These are phyloP conservation scores for Suillus decipiens DNA, from an alignment of 768 basidiomycete species.

Conservation along the genomic window DNA sequence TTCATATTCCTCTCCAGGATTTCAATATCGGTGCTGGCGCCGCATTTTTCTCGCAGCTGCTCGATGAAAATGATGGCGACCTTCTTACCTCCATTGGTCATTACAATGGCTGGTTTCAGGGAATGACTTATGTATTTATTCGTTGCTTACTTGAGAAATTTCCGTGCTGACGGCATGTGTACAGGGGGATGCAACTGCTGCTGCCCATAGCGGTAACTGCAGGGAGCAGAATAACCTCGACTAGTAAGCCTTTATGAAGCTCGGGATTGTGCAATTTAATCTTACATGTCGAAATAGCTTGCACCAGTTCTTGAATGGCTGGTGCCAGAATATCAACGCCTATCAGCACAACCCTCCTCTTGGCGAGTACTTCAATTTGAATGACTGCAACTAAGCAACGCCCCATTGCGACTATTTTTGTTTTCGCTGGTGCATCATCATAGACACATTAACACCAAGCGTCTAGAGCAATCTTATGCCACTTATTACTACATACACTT, in stretches of 20 bases:
- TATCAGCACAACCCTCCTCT: constrained; percentile 44
- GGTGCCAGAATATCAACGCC: constrained; percentile 60
- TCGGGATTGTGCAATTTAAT: neutral
- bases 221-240: constrained; percentile 83
- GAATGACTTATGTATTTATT: constrained; percentile 57
- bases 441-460: neutral
- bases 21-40: constrained; percentile 75
- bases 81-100: constrained; percentile 58
- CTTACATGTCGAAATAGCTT: constrained; percentile 44
- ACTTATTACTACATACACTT: neutral
- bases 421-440: neutral
- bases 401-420: neutral
- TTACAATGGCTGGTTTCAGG: constrained; percentile 75
- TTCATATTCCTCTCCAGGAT: constrained; percentile 39
- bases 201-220: constrained; percentile 56
- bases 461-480: neutral
- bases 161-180: constrained; percentile 5
- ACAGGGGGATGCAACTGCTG: constrained; percentile 59
- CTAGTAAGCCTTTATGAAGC: constrained; percentile 54
- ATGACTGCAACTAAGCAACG: constrained; percentile 29
- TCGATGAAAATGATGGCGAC: constrained; percentile 45
- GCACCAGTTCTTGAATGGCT: constrained; percentile 72
- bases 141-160: constrained; percentile 3
- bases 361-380: constrained; percentile 71
- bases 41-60: constrained; percentile 56